Conservation (phyloP, 306 rosid species). For the Citrullus mucosospermus region DNA sequence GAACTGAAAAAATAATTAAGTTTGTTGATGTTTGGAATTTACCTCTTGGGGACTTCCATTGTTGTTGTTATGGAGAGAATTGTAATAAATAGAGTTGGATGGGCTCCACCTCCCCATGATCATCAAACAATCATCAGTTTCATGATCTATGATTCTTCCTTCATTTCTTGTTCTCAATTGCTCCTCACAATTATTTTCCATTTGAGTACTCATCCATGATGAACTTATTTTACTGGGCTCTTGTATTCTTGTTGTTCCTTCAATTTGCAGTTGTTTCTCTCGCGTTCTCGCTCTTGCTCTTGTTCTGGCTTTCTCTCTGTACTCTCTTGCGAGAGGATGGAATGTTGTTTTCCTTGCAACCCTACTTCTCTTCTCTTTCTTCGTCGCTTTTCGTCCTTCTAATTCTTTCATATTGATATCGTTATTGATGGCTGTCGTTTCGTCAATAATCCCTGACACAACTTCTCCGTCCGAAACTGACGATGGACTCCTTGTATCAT, state of each 20-base stretch:
- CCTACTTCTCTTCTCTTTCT: slow-evolving; percentile 10
- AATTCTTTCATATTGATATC: slow-evolving; percentile 4
- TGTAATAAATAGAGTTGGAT: slow-evolving; percentile 25
- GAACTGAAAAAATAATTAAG: background rate
- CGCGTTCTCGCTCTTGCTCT: slow-evolving; percentile 57
- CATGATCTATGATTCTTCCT: slow-evolving; percentile 12
- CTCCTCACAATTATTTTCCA: slow-evolving; percentile 21
- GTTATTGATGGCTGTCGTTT: background rate
- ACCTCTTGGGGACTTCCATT: slow-evolving; percentile 45
- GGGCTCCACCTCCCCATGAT: slow-evolving; percentile 48
- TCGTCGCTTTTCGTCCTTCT: background rate
- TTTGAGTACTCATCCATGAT: slow-evolving; percentile 35
- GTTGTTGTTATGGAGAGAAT: slow-evolving; percentile 23
- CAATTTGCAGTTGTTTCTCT: slow-evolving; percentile 23
- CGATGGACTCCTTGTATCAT: slow-evolving; percentile 21
- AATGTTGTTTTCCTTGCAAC: slow-evolving; percentile 19
- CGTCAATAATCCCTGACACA: slow-evolving; percentile 26
- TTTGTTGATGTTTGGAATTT: slow-evolving; percentile 19
- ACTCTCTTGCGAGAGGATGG: slow-evolving; percentile 21
- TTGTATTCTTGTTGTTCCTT: background rate
- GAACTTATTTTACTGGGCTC: slow-evolving; percentile 11
- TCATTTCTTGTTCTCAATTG: slow-evolving; percentile 28
- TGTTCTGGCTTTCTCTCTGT: slow-evolving; percentile 64
- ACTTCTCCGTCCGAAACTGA: slow-evolving; percentile 66
- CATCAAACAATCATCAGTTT: slow-evolving; percentile 18